phyloP scores from a whole-genome alignment of 2,329 filamentous ascomycete genomes.

The Diaporthe caulivora region DNA sequence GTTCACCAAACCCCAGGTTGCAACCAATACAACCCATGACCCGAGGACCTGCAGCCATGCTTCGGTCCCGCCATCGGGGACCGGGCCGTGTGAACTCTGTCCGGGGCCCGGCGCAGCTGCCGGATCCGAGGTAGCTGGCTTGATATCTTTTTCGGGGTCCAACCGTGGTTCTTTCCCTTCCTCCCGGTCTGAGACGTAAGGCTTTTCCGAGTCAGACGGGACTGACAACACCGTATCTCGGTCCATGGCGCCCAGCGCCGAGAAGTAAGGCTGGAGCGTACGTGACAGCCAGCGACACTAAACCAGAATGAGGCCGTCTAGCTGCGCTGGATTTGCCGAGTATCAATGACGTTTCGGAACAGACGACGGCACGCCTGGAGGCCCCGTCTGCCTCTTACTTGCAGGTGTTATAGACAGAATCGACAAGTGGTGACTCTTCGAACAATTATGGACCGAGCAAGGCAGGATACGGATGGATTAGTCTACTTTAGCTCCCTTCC shows the following conservation, averaged over 20 bases:
- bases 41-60: slow-evolving; percentile 57
- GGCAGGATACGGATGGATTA: neutral
- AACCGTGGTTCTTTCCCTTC: neutral
- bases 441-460: neutral
- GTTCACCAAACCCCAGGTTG: slow-evolving; percentile 57
- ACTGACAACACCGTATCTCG: neutral
- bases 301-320: neutral
- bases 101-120: slow-evolving; percentile 13
- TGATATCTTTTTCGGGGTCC: neutral
- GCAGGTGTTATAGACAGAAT: neutral
- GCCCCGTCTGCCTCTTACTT: neutral
- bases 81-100: slow-evolving; percentile 27
- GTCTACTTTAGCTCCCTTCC: neutral
- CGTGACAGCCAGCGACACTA: neutral
- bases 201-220: slow-evolving; percentile 36
- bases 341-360: slow-evolving; percentile 1
- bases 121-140: neutral
- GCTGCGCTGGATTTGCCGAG: neutral
- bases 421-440: neutral
- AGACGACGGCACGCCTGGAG: neutral
- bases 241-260: slow-evolving; percentile 1
- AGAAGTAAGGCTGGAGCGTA: neutral
- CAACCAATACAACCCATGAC: slow-evolving; percentile 51
- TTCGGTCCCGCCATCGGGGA: slow-evolving; percentile 43
- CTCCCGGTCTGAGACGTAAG: slow-evolving; percentile 23